phyloP scores from a whole-genome alignment of 257 asterid genomes.

The Nicotiana noctiflora region DNA sequence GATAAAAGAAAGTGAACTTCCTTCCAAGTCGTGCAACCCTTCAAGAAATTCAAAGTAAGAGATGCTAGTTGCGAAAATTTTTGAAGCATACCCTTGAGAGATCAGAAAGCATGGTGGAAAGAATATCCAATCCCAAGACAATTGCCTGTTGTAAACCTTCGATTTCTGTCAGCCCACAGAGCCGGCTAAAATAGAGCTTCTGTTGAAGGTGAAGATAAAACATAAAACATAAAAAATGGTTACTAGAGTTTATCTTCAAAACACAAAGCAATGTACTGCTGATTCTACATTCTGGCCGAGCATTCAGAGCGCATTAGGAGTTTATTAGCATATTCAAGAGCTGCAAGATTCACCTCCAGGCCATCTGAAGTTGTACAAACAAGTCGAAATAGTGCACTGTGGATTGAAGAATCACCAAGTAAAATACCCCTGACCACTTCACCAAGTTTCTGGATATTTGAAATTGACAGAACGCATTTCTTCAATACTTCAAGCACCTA shows the following conservation, averaged over 20 bases:
- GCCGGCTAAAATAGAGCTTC: conserved; percentile 74
- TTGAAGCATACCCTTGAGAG: conserved; percentile 53
- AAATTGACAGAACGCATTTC: conserved; percentile 48
- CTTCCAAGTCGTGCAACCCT: neutral
- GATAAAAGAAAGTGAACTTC: neutral
- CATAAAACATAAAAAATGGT: neutral
- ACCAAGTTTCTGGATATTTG: conserved; percentile 50
- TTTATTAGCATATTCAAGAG: neutral
- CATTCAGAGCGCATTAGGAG: neutral
- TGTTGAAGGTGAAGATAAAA: conserved; percentile 17
- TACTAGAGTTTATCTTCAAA: neutral
- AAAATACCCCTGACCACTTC: conserved; percentile 50
- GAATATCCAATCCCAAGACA: conserved; percentile 67
- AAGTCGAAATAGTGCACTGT: conserved; percentile 67
- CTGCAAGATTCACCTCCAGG: conserved; percentile 60
- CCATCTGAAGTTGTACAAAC: conserved; percentile 67
- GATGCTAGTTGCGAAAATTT: neutral
- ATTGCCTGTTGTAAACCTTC: conserved; percentile 76
- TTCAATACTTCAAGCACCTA: conserved; percentile 83
- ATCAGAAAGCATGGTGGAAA: conserved; percentile 47
- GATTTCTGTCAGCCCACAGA: conserved; percentile 62
- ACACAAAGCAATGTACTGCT: conserved; percentile 9
- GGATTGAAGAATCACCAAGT: conserved; percentile 77
- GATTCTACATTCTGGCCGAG: conserved; percentile 11
- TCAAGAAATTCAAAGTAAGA: neutral